Evolutionary conservation across 2,329 filamentous ascomycete genomes (phyloP).

Genomic region (Beauveria pseudobassiana): DNA sequence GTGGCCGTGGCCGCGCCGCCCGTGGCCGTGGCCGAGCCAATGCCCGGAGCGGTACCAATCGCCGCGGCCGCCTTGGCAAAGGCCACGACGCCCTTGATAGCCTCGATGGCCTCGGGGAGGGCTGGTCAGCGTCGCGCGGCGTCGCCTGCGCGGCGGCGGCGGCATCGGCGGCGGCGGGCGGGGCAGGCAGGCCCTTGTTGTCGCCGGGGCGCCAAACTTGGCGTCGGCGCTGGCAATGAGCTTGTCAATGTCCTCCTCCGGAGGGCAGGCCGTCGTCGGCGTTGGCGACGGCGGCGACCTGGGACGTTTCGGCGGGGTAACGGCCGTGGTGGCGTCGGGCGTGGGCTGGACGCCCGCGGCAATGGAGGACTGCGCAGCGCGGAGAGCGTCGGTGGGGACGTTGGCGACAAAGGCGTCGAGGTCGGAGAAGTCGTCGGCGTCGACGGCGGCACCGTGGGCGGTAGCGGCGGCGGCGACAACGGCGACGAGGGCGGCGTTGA

Average conservation of each 20-base stretch:
- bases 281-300: not conserved
- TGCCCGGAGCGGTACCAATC: too few species aligned
- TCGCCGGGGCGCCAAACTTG: not conserved
- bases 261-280: constrained; percentile 4
- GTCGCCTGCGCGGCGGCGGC: not conserved
- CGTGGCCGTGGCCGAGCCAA: too few species aligned
- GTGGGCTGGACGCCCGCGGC: constrained; percentile 29
- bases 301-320: not conserved
- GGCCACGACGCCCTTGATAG: too few species aligned
- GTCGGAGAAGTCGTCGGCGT: constrained; percentile 32
- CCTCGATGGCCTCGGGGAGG: too few species aligned
- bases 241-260: constrained; percentile 3
- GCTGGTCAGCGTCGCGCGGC: too few species aligned
- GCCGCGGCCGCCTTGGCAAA: too few species aligned
- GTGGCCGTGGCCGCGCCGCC: too few species aligned
- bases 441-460: constrained; percentile 11
- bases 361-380: constrained; percentile 16
- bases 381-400: constrained; percentile 32
- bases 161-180: not conserved
- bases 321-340: constrained; percentile 27
- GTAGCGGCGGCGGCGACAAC: not conserved
- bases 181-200: not conserved
- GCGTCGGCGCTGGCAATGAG: not conserved
- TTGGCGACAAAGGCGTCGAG: constrained; percentile 34
- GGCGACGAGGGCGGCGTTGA: not conserved